Evolutionary conservation across 768 basidiomycete genomes (phyloP).

Genomic region (Ramaria sp.): DNA sequence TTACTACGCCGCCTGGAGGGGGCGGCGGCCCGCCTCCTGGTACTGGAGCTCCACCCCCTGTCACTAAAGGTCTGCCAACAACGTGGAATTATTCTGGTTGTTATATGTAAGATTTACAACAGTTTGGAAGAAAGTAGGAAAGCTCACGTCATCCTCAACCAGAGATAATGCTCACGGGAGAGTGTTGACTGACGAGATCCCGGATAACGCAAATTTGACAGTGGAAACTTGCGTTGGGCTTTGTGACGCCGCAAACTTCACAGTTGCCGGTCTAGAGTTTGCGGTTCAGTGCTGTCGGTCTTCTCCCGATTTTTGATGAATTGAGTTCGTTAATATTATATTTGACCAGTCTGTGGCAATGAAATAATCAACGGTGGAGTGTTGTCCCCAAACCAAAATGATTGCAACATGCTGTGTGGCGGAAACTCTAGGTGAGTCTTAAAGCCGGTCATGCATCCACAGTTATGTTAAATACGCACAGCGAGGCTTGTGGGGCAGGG

Average conservation of each 20-base stretch:
- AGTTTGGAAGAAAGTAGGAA: neutral
- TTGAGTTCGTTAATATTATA: neutral
- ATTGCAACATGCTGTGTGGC: slow-evolving; percentile 66
- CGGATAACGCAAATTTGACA: slow-evolving; percentile 33
- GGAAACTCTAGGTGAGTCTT: slow-evolving; percentile 50
- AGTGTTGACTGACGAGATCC: slow-evolving; percentile 34
- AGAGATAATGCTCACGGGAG: slow-evolving; percentile 57
- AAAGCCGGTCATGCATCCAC: neutral
- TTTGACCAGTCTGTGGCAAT: slow-evolving; percentile 55
- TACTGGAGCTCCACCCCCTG: slow-evolving; percentile 26
- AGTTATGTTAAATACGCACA: slow-evolving; percentile 15
- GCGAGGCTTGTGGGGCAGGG: slow-evolving; percentile 63
- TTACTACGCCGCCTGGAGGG: slow-evolving; percentile 25
- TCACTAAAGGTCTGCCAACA: slow-evolving; percentile 39
- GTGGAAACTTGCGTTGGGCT: slow-evolving; percentile 50
- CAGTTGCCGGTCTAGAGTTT: slow-evolving; percentile 64
- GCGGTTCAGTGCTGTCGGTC: slow-evolving; percentile 37
- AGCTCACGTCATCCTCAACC: slow-evolving; percentile 19
- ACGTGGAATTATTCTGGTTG: slow-evolving; percentile 55
- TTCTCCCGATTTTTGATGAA: neutral
- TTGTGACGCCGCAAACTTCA: slow-evolving; percentile 47
- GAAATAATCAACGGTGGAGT: slow-evolving; percentile 51
- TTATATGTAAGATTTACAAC: slow-evolving; percentile 39
- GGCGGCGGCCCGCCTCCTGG: slow-evolving; percentile 22
- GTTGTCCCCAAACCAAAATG: slow-evolving; percentile 26